Evolutionary conservation across 371 early-diverging fungal genomes (phyloP).

Genomic region (Lichtheimia hyalospora): DNA sequence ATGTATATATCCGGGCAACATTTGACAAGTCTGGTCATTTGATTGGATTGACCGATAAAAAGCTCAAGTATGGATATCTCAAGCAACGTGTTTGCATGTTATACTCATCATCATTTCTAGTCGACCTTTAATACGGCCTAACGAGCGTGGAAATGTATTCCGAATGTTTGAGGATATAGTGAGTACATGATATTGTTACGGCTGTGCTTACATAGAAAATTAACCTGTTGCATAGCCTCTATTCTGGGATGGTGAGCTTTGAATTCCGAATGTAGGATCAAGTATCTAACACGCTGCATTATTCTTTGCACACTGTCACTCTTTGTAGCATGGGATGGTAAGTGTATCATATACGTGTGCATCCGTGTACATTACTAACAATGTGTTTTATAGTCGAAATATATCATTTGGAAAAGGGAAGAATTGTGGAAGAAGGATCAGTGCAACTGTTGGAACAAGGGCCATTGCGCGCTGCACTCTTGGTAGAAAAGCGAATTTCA

Average conservation of each 20-base stretch:
- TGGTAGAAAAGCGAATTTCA: conserved; percentile 66
- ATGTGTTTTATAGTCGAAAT: conserved; percentile 31
- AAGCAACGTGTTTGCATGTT: background rate
- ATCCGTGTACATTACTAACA: background rate
- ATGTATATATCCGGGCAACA: conserved; percentile 62
- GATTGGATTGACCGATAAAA: conserved; percentile 61
- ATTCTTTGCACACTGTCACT: background rate
- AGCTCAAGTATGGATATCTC: conserved; percentile 30
- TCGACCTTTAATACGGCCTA: conserved; percentile 75
- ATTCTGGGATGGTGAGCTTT: conserved; percentile 82
- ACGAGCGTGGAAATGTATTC: conserved; percentile 75
- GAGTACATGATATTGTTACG: conserved; percentile 8
- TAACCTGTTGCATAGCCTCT: conserved; percentile 47
- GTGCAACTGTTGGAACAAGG: conserved; percentile 72
- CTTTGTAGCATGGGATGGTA: conserved; percentile 49
- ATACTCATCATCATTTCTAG: conserved; percentile 14
- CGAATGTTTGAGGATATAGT: conserved; percentile 84
- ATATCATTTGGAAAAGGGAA: conserved; percentile 44
- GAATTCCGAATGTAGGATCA: background rate
- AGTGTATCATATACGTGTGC: conserved; percentile 17
- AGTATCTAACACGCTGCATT: background rate
- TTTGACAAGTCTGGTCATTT: conserved; percentile 78
- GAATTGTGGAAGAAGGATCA: conserved; percentile 37
- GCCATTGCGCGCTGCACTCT: conserved; percentile 70
- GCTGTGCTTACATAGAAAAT: too few species aligned